Base-by-base conservation (phyloP, 1,284 basidiomycete genomes). In the Meira miltonrushii region DNA sequence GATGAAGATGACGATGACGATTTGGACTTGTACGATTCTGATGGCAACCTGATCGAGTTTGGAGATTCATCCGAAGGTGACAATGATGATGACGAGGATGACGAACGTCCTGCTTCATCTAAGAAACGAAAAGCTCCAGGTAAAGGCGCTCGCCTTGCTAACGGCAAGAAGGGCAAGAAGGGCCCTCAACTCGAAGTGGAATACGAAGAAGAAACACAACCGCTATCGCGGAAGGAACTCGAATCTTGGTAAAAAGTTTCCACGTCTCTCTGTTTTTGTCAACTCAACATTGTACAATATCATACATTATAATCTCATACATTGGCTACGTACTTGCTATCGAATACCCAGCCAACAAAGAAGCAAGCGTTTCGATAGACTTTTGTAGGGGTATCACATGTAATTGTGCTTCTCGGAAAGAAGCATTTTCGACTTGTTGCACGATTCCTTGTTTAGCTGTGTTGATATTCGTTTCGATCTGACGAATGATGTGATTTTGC, bases 171-270 rank as follows among this genome's bases (percentile, higher is more conserved):
- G 44, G 33, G 48, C 52, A 63, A 63, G 46, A 62, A 57, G 21
- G 63, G 86, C 23, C 87, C 91, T 8, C 84, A 87, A 66, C 87
- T 97, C 78, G 90, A 94, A 78, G 37, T 60, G 41, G 75, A 77
- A 55, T 87, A 96, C 79, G 93, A 96, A 80, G 94, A 95, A 85
- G 93, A 93, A 77, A 84, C 87, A 68, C 90, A 95, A 79, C 82
- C 82, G n/a, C 77, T 83, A 52, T 80, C 81, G 39, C 79, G 80
- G 59, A 60, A 79, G 40, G 58, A 77, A 46, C 44, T 79, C 41
- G 54, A 78, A 49, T 61, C 69, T 17, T 78, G 75, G 75, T 77
- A 46, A 39, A 56, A 40, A 40, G 39, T 11, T 15, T n/a, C n/a
- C 6, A 25, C 25, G 17, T 48, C 13, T 48, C 23, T 17, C 25